Conservation (phyloP, 192 early-diverging fungal genomes). For the Coemansia nantahalensis region DNA sequence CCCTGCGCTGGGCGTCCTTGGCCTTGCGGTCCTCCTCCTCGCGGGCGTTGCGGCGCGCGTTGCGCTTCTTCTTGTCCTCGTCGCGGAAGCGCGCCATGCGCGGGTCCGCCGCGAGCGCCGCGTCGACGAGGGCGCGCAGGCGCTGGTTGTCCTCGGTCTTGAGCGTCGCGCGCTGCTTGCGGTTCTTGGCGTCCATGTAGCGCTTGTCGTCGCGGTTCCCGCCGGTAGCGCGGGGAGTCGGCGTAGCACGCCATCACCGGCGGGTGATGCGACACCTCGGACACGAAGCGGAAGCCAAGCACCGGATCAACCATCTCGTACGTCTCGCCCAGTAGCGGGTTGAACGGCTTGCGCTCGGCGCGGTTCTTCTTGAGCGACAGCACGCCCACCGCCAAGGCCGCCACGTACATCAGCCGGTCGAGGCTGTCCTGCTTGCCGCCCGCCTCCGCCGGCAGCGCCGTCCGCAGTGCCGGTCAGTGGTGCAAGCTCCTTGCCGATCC, state of each 20-base stretch:
- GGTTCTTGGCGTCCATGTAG: slow-evolving; percentile 94
- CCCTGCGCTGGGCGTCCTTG: slow-evolving; percentile 12
- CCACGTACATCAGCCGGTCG: slow-evolving; percentile 77
- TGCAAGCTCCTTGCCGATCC: too few relatives aligned
- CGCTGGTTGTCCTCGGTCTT: slow-evolving; percentile 97
- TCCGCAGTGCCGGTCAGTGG: too few relatives aligned
- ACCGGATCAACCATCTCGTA: slow-evolving; percentile 88
- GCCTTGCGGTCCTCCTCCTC: slow-evolving; percentile 62
- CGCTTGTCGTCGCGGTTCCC: slow-evolving; percentile 97
- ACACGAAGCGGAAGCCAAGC: slow-evolving; percentile 84
- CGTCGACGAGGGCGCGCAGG: slow-evolving; percentile 79
- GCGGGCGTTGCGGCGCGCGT: slow-evolving; percentile 87
- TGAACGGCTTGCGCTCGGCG: slow-evolving; percentile 93
- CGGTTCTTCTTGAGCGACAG: slow-evolving; percentile 84
- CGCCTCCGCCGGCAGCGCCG: slow-evolving; percentile 75
- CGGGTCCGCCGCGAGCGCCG: slow-evolving; percentile 81
- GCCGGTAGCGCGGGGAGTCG: slow-evolving; percentile 71
- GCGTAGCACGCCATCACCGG: slow-evolving; percentile 93
- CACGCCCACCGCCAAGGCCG: slow-evolving; percentile 82
- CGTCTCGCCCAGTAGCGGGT: slow-evolving; percentile 96
- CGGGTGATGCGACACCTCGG: slow-evolving; percentile 95
- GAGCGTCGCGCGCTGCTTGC: slow-evolving; percentile 79
- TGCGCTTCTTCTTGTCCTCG: slow-evolving; percentile 85
- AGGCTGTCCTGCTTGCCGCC: slow-evolving; percentile 61
- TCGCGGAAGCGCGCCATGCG: slow-evolving; percentile 87